These are phyloP conservation scores for Vitis hybrid DNA, from an alignment of 177 flowering plant species.

Conservation along the genomic window DNA sequence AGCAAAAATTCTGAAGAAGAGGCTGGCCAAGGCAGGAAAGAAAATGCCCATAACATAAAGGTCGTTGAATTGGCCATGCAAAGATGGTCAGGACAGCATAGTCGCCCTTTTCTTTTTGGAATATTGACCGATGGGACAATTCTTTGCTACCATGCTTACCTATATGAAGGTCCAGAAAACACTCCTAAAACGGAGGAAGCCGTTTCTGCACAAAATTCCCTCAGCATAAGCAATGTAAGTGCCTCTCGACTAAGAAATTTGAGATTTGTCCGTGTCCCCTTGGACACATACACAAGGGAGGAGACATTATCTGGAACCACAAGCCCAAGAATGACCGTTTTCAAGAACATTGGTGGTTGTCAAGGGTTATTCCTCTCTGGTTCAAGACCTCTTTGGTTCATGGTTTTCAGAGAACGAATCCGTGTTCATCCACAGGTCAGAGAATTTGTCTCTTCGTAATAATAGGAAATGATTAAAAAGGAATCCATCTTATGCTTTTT, in stretches of 20 bases:
- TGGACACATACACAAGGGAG: constrained; percentile 75
- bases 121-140: constrained; percentile 85
- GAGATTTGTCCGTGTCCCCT: constrained; percentile 70
- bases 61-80: constrained; percentile 92
- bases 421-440: constrained; percentile 97
- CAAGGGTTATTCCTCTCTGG: constrained; percentile 93
- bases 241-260: constrained; percentile 85
- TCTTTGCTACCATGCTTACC: constrained; percentile 92
- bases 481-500: no score
- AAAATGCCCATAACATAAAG: constrained; percentile 51
- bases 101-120: constrained; percentile 88
- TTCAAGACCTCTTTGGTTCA: constrained; percentile 93
- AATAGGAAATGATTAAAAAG: no score
- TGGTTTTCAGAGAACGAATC: constrained; percentile 89
- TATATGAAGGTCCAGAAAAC: constrained; percentile 77
- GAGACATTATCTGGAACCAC: constrained; percentile 48
- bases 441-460: neutral
- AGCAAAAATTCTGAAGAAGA: constrained; percentile 41
- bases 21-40: constrained; percentile 57
- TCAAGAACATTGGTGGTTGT: constrained; percentile 80
- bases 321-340: constrained; percentile 60
- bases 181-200: constrained; percentile 55
- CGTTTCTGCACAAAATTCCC: constrained; percentile 41
- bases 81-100: constrained; percentile 80
- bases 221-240: constrained; percentile 38